Base-by-base conservation (phyloP, 106 monocot species). In the Xerophyta viscosa region DNA sequence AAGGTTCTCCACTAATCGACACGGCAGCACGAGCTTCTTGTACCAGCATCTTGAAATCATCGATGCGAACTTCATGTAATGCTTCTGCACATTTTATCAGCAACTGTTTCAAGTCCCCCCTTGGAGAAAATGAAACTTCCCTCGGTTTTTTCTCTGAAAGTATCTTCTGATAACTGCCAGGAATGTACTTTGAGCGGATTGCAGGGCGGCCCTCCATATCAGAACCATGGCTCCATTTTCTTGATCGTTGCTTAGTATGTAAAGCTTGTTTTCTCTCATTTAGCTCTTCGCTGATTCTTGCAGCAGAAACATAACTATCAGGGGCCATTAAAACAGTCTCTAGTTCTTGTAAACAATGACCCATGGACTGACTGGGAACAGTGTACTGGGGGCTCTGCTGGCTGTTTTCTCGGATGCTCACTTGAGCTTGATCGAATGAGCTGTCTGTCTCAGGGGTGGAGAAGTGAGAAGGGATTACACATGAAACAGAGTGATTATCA, bases 261-360 rank as follows among this genome's bases (percentile, higher is more conserved):
- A 39, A 29, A 48, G 56, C n/a, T n/a, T 51, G 61, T 41, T 70
- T 58, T 1, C 41, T 31, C 24, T 61, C 65, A 24, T 54, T 41
- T 10, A 15, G 14, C 14, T 55, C 75, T 29, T 43, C 24, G 10
- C 19, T 50, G 4, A 48, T 49, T 26, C 76, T 67, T 7, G 72
- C 64, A 2, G 64, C 46, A 30, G 57, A 46, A 43, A 66, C 83
- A 15, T 67, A 56, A 14, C 46, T 33, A 27, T 83, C 92, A 37
- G 92, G 83, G 2, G 77, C 74, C 92, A 87, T 83, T 5, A 86
- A 75, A 46, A 84, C 78, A 8, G 67, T 83, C 64, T 83, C 83
- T 37, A 92, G 52, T 66, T 87, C 67, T 51, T 71, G 82, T 20
- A 92, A 47, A 14, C 73, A 67, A 57, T 84, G 41, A 46, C 64